phyloP scores from a whole-genome alignment of 2,329 filamentous ascomycete genomes.

The Scytalidium sp. region DNA sequence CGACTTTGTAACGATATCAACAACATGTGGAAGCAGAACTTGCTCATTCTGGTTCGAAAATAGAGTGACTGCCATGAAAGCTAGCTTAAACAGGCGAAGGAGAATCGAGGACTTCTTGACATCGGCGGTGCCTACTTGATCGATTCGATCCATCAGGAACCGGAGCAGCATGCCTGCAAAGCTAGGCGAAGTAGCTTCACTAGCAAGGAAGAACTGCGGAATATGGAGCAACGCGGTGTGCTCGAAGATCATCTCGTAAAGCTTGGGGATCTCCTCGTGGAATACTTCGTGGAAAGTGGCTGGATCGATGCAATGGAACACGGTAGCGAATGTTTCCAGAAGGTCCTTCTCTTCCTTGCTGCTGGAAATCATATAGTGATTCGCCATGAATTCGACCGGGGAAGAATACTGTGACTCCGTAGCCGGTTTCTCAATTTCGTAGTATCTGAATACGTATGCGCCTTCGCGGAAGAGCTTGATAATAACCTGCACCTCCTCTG shows the following conservation, averaged over 20 bases:
- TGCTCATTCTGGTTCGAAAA: constrained; percentile 95
- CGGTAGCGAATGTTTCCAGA: constrained; percentile 94
- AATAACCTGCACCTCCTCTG: constrained; percentile 94
- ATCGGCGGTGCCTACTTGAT: constrained; percentile 89
- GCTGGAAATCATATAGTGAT: constrained; percentile 91
- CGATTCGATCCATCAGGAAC: constrained; percentile 95
- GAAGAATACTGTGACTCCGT: constrained; percentile 73
- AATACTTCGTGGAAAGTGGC: constrained; percentile 99
- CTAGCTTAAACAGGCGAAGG: constrained; percentile 91
- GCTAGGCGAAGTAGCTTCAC: constrained; percentile 93
- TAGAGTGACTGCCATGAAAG: constrained; percentile 98
- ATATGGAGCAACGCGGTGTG: constrained; percentile 92
- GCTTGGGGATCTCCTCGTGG: constrained; percentile 90
- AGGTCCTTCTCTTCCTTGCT: constrained; percentile 96
- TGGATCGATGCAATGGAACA: constrained; percentile 97
- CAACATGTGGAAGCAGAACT: constrained; percentile 90
- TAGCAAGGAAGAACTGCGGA: constrained; percentile 97
- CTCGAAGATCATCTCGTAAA: constrained; percentile 98
- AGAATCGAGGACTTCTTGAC: constrained; percentile 91
- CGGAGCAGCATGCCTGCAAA: constrained; percentile 98
- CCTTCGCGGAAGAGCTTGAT: constrained; percentile 97
- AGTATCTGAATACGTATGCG: constrained; percentile 94
- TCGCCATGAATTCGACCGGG: constrained; percentile 88
- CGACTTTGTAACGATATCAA: constrained; percentile 95
- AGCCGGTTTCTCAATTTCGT: constrained; percentile 79